Percentiles rank a stretch among this genome's conserved stretches.
These are phyloP conservation scores for Lotmaria passim DNA, from an alignment of 208 protist genomes.

Conservation along the genomic window DNA sequence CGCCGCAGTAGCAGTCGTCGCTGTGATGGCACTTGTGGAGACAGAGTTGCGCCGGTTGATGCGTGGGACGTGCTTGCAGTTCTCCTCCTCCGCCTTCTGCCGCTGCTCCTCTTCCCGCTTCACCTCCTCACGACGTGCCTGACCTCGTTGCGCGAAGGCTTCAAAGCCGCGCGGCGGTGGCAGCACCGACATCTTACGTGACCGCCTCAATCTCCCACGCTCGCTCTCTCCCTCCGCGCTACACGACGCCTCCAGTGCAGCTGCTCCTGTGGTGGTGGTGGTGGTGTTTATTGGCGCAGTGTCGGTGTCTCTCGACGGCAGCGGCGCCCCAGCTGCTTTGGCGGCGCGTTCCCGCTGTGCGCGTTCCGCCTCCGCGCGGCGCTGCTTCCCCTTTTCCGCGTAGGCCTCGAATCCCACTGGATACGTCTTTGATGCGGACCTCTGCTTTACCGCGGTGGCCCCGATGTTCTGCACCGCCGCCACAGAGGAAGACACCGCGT, in stretches of 20 bases:
- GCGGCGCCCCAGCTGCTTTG: conserved; percentile 9
- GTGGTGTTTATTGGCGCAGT: background rate
- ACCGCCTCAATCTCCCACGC: background rate
- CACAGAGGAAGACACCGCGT: background rate
- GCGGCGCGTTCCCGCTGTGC: conserved; percentile 22
- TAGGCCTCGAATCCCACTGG: conserved; percentile 45
- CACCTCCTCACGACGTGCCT: conserved; percentile 18
- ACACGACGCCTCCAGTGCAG: too few relatives aligned
- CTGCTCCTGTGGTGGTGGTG: background rate
- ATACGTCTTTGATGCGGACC: too few relatives aligned
- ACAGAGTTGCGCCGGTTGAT: conserved; percentile 9
- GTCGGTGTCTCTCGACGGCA: background rate
- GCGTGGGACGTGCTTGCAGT: conserved; percentile 27
- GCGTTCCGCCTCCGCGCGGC: conserved; percentile 30
- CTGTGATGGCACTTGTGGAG: too few relatives aligned
- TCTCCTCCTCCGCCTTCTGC: conserved; percentile 10
- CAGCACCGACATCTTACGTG: conserved; percentile 27
- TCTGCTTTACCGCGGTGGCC: too few relatives aligned
- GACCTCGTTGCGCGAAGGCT: conserved; percentile 24
- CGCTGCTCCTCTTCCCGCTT: conserved; percentile 23
- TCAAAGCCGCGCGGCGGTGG: conserved; percentile 26
- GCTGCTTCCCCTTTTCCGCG: conserved; percentile 41
- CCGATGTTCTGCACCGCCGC: background rate
- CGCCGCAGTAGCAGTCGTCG: background rate
- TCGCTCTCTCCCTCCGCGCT: too few relatives aligned